Percentiles rank a stretch among this genome's conserved stretches.
Evolutionary conservation across 148 eudicot genomes (phyloP).

Genomic region (Chenopodium formosanum): DNA sequence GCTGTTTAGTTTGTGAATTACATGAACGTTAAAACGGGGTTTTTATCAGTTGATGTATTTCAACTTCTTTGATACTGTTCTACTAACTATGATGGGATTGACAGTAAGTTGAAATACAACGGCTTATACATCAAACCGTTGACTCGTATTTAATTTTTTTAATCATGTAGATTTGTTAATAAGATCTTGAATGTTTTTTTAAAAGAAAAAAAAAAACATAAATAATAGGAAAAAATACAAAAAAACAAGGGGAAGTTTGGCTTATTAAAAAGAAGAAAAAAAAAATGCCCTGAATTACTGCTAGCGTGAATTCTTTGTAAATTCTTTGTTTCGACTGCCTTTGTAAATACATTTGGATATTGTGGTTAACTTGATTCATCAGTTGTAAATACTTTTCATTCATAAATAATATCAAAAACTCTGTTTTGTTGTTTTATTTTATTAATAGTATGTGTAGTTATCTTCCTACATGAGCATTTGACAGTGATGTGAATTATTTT

Average conservation of each 20-base stretch:
- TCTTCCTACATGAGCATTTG: neutral
- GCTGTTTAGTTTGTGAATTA: constrained; percentile 2
- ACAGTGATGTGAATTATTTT: neutral
- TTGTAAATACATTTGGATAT: constrained; percentile 12
- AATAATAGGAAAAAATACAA: neutral
- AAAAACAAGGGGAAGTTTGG: neutral
- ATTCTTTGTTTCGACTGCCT: neutral
- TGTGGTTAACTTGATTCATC: neutral
- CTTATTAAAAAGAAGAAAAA: neutral
- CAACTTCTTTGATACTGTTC: neutral
- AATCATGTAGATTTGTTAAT: neutral
- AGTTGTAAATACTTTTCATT: neutral
- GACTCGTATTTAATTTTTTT: neutral
- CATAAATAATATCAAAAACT: constrained; percentile 1
- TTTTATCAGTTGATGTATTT: neutral
- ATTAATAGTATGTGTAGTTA: neutral
- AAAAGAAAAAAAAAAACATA: neutral
- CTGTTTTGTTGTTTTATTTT: neutral
- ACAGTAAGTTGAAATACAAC: constrained; percentile 12
- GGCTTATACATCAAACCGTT: neutral
- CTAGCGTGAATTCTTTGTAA: constrained; percentile 22
- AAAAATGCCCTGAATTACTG: neutral
- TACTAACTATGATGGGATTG: constrained; percentile 7
- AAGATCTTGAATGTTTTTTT: neutral
- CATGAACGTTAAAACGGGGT: neutral